Conservation (phyloP, 2,329 filamentous ascomycete genomes). For the Lachnellula cervina region DNA sequence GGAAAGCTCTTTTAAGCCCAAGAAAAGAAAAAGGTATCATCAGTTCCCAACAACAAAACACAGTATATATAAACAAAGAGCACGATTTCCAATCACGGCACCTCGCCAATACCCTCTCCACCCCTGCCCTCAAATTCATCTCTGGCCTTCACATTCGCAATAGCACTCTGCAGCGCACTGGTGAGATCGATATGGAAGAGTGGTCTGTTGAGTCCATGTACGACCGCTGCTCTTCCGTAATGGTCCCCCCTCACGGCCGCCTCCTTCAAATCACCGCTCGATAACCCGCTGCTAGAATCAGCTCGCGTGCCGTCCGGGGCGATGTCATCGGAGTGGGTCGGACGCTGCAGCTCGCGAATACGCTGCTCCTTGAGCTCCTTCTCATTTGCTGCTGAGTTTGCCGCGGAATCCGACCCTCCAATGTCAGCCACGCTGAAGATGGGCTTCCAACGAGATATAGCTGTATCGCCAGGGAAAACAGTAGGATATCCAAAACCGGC, state of each 20-base stretch:
- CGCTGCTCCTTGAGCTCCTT: constrained; percentile 34
- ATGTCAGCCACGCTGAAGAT: constrained; percentile 92
- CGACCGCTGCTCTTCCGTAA: constrained; percentile 52
- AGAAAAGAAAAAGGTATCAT: constrained; percentile 11
- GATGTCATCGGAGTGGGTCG: constrained; percentile 30
- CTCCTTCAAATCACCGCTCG: constrained; percentile 18
- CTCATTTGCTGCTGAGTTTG: constrained; percentile 64
- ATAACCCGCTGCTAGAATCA: constrained; percentile 15
- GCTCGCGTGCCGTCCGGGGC: constrained; percentile 15
- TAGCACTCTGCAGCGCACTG: constrained; percentile 79
- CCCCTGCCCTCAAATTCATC: constrained; percentile 32
- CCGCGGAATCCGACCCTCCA: constrained; percentile 65
- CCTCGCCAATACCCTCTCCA: constrained; percentile 21
- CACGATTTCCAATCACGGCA: constrained; percentile 11
- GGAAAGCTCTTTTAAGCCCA: not conserved
- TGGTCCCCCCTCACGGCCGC: not conserved
- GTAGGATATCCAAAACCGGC: constrained; percentile 86
- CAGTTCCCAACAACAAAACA: not conserved
- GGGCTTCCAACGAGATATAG: constrained; percentile 72
- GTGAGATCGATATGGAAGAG: constrained; percentile 93
- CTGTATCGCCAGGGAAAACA: constrained; percentile 30
- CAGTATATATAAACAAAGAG: not conserved
- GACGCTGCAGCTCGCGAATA: constrained; percentile 12
- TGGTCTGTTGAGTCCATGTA: constrained; percentile 83
- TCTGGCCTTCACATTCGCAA: constrained; percentile 67